These are phyloP conservation scores for Globisporangium parvum DNA, from an alignment of 352 stramenopile genomes.

Conservation along the genomic window DNA sequence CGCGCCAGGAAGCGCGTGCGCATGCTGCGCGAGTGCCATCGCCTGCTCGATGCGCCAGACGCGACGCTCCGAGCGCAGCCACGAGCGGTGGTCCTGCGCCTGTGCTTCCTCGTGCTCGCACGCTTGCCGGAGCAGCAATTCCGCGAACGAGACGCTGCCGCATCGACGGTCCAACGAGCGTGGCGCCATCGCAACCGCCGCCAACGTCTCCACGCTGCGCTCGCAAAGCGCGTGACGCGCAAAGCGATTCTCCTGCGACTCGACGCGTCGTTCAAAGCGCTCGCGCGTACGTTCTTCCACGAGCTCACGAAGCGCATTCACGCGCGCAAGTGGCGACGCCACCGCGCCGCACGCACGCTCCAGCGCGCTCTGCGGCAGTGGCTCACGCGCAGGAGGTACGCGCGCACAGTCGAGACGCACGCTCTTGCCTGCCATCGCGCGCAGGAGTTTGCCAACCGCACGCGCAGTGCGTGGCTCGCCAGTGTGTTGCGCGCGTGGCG, in stretches of 20 bases:
- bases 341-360: constrained; percentile 39
- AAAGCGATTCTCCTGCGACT: constrained; percentile 34
- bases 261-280: constrained; percentile 31
- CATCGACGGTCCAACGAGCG: constrained; percentile 31
- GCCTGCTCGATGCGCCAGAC: constrained; percentile 24
- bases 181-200: constrained; percentile 22
- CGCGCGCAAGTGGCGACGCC: constrained; percentile 22
- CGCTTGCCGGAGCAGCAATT: constrained; percentile 27
- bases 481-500: constrained; percentile 24
- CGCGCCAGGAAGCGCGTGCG: constrained; percentile 28
- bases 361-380: constrained; percentile 36
- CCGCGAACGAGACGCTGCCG: constrained; percentile 14
- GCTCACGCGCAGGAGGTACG: constrained; percentile 38
- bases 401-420: constrained; percentile 32
- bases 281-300: constrained; percentile 41
- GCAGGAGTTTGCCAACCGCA: constrained; percentile 9
- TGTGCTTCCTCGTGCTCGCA: constrained; percentile 50
- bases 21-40: constrained; percentile 28
- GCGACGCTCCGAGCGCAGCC: constrained; percentile 35
- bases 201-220: constrained; percentile 17
- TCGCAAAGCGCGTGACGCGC: constrained; percentile 30
- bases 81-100: constrained; percentile 32
- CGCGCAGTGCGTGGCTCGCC: constrained; percentile 10
- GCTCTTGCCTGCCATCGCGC: constrained; percentile 10
- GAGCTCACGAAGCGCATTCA: constrained; percentile 30